Evolutionary conservation across 2,329 filamentous ascomycete genomes (phyloP), one percentile per base, ranked within the genome.

Genomic region (Aspergillus transmontanensis): DNA sequence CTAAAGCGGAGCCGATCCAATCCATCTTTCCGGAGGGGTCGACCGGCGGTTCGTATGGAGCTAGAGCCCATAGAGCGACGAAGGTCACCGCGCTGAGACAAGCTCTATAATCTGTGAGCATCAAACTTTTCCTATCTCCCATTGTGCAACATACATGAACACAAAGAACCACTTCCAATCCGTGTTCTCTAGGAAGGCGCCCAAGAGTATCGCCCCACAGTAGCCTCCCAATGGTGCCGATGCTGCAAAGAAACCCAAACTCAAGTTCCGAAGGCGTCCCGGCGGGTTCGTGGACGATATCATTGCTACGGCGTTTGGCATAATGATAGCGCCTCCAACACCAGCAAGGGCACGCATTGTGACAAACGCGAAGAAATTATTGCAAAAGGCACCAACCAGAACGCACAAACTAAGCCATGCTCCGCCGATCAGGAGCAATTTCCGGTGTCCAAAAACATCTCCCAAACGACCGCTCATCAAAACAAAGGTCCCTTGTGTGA

Each of bases 401-500:
- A 83, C 83, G 81, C 84, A 88, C 6, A 84, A 46, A 0, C 82
- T 78, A 45, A 86, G 85, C 85, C 86, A 89, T 19, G 78, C 60
- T 34, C 85, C 83, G 2, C 87, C 87, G 58, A 78, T 68, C 9
- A 88, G 68, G 41, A 89, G 82, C 41, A 87, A 73, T 6, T 73
- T 78, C 70, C 86, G 86, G 72, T 88, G 82, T 0, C 87, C 87
- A 63, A 85, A 86, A 0, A 85, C 73, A 48, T 87, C 84, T 2
- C 87, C 86, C 4, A 89, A 72, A 0, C 87, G 81, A 3, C 86
- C 86, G 2, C 82, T 83, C 2, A 86, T 76, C 3, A 89, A 77
- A 36, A 89, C 84, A 67, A 88, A 88, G 0, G 86, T 84, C 12
- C 86, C 86, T 64, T 85, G 82, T 0, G 84, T 81, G 14, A 85